A percentile compares a stretch with the other conserved stretches of the same genome.
Evolutionary conservation across 1,139 yeast species (phyloP).

Genomic region (Candida sojae): DNA sequence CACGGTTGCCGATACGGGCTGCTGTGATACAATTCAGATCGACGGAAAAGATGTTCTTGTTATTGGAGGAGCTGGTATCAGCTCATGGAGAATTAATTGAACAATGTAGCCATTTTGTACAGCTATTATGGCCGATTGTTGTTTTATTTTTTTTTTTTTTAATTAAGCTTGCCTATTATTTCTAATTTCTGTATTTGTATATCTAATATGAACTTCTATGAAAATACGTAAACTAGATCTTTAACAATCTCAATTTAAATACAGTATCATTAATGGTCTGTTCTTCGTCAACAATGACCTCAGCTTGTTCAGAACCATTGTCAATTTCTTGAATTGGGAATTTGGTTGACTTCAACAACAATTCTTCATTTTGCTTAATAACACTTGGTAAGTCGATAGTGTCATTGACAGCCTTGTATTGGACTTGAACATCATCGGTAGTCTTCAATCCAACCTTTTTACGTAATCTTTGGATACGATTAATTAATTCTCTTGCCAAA

Average conservation of each 20-base stretch:
- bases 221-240: slow-evolving; percentile 33
- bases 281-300: slow-evolving; percentile 83
- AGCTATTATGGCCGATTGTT: too few species aligned
- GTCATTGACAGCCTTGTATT: slow-evolving; percentile 72
- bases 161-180: background rate
- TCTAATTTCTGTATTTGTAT: slow-evolving; percentile 2
- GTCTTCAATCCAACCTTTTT: slow-evolving; percentile 95
- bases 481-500: slow-evolving; percentile 91
- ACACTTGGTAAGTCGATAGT: slow-evolving; percentile 69
- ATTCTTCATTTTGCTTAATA: slow-evolving; percentile 61
- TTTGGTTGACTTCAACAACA: slow-evolving; percentile 78
- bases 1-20: slow-evolving; percentile 90
- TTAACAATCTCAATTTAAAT: slow-evolving; percentile 78
- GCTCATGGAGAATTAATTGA: slow-evolving; percentile 44
- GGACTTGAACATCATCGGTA: slow-evolving; percentile 91
- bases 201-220: slow-evolving; percentile 1
- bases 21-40: slow-evolving; percentile 45
- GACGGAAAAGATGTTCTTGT: slow-evolving; percentile 32
- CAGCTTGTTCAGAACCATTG: slow-evolving; percentile 34
- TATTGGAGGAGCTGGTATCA: slow-evolving; percentile 74
- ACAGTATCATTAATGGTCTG: slow-evolving; percentile 85
- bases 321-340: slow-evolving; percentile 51
- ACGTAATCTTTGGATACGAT: slow-evolving; percentile 96
- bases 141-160: too few species aligned
- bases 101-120: too few species aligned